These are phyloP conservation scores for Aspergillus glaucus DNA, from an alignment of 2,329 filamentous ascomycete species.

Conservation along the genomic window DNA sequence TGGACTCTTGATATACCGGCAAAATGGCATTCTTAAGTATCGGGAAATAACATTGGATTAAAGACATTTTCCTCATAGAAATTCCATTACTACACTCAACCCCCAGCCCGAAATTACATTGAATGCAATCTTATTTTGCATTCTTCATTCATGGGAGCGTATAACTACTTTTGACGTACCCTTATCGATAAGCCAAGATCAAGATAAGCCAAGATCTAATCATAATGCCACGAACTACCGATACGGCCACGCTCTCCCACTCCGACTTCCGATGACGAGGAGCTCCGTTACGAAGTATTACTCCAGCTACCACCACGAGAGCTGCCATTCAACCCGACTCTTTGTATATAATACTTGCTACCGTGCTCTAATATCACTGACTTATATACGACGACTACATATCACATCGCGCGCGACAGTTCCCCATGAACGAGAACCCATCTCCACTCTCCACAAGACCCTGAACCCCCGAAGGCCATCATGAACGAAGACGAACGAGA, in stretches of 20 bases:
- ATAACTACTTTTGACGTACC: no score
- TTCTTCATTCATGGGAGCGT: no score
- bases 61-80: no score
- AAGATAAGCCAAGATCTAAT: no score
- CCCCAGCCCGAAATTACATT: no score
- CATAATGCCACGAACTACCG: no score
- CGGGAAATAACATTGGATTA: no score
- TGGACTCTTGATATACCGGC: no score
- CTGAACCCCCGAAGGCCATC: background rate
- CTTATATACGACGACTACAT: background rate
- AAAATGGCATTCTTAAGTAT: no score
- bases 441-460: conserved; percentile 4
- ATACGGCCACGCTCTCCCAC: background rate
- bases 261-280: background rate
- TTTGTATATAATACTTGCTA: background rate
- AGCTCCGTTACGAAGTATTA: background rate
- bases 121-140: no score
- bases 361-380: background rate
- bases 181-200: no score
- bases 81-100: no score
- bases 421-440: background rate
- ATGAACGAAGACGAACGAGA: background rate
- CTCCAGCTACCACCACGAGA: background rate
- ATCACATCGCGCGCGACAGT: background rate
- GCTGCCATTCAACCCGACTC: background rate